Evolutionary conservation across 2,329 filamentous ascomycete genomes (phyloP), one percentile per base, ranked within the genome.

Genomic region (Bipolaris victoriae): DNA sequence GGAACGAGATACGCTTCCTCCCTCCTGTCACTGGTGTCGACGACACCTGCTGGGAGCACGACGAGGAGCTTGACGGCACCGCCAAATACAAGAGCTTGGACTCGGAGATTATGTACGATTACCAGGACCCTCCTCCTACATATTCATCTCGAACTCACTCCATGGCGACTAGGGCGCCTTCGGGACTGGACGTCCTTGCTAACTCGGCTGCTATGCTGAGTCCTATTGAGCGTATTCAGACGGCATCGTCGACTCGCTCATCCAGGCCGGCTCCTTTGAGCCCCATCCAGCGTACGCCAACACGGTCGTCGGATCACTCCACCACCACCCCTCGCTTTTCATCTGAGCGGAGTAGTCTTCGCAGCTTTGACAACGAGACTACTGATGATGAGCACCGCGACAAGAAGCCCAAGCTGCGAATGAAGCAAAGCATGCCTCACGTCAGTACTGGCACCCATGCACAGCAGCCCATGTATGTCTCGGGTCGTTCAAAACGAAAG

Each of bases 41-140:
- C 48, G 74, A 78, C 24, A 66, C 68, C 7, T 77, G 74, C 58
- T 78, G 76, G 76, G 66, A 63, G 29, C 73, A 75, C 49, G 74
- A 78, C 40, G 73, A 74, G 50, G 75, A 77, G 52, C 70, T 78
- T 9, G 76, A 78, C 55, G 75, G 76, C 43, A 63, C 67, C 20
- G 64, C 66, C 61, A 75, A 69, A 52, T 73, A 68, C 63, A 74
- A 73, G 67, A 74, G 69, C 63, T 58, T 76, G 65, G 72, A 77
- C 60, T 71, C 74, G 44, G 75, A 78, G 62, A 72, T 77, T 57
- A 77, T 77, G 74, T 77, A 78, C 71, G 74, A 76, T 61, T 77
- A 76, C 63, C 73, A 75, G 67, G 72, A 76, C 65, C 74, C 75
- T 72, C 76, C 76, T 68, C 76, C 76, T 39, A 76, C 74, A 46